Conservation (phyloP, 805 yeast genomes). For the Metschnikowia borealis region DNA sequence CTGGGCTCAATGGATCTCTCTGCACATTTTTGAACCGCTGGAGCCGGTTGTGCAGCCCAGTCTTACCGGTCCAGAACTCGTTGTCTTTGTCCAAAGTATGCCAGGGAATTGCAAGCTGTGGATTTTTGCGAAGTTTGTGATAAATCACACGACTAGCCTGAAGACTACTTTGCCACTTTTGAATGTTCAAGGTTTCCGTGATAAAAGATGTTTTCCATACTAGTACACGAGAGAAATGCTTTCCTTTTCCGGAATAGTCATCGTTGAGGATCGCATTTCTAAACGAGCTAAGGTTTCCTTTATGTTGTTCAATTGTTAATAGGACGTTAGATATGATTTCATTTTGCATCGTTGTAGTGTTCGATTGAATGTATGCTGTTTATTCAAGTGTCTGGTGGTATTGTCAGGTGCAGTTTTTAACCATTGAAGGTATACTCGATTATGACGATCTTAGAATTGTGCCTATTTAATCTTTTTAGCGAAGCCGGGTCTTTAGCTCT, state of each 20-base stretch:
- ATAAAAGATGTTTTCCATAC: slow-evolving; percentile 38
- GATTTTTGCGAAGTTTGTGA: slow-evolving; percentile 26
- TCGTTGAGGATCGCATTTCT: slow-evolving; percentile 25
- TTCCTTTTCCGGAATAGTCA: slow-evolving; percentile 23
- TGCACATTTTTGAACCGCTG: slow-evolving; percentile 18
- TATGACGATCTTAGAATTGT: no score
- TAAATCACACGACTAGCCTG: slow-evolving; percentile 30
- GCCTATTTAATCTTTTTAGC: no score
- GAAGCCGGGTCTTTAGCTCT: no score
- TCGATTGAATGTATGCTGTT: background rate
- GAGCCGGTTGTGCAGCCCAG: slow-evolving; percentile 6
- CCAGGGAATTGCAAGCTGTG: slow-evolving; percentile 39
- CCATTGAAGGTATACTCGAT: background rate
- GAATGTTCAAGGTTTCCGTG: slow-evolving; percentile 34
- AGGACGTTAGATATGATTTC: slow-evolving; percentile 34
- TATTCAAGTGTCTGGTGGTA: background rate
- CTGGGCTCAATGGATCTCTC: slow-evolving; percentile 18
- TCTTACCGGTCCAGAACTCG: slow-evolving; percentile 18
- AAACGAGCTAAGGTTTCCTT: slow-evolving; percentile 26
- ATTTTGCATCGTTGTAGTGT: slow-evolving; percentile 27
- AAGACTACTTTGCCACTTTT: slow-evolving; percentile 30
- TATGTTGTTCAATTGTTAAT: slow-evolving; percentile 34
- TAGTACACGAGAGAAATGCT: slow-evolving; percentile 28
- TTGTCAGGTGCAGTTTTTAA: background rate
- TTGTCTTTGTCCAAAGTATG: slow-evolving; percentile 27